Evolutionary conservation across 257 asterid genomes (phyloP).

Genomic region (Oldenlandia corymbosa): DNA sequence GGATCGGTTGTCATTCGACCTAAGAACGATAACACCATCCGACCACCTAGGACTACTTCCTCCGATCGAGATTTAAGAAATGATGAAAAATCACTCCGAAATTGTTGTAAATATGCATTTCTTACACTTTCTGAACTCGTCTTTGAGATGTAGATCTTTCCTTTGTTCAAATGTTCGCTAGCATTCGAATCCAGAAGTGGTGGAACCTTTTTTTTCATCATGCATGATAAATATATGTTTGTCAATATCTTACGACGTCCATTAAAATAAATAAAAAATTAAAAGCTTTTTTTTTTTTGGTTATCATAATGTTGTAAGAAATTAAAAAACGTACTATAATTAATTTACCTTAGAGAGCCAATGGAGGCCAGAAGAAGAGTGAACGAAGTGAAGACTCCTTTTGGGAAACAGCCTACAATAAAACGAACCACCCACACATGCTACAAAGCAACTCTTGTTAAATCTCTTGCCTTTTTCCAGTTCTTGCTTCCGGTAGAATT

Average conservation of each 20-base stretch:
- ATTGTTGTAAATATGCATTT: constrained; percentile 45
- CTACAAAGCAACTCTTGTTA: constrained; percentile 34
- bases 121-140: constrained; percentile 37
- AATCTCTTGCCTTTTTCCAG: constrained; percentile 22
- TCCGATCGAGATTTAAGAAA: constrained; percentile 53
- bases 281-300: no score
- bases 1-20: constrained; percentile 47
- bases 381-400: constrained; percentile 46
- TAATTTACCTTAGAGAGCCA: constrained; percentile 64
- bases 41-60: constrained; percentile 57
- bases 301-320: no score
- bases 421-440: constrained; percentile 51
- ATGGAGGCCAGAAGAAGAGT: constrained; percentile 70
- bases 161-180: constrained; percentile 36
- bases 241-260: no score
- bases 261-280: no score
- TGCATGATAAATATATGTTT: no score
- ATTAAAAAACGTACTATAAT: no score
- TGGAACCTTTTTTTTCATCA: constrained; percentile 43
- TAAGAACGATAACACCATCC: constrained; percentile 53
- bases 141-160: constrained; percentile 58
- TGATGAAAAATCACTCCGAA: constrained; percentile 35
- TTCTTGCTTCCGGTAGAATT: constrained; percentile 25
- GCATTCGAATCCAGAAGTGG: constrained; percentile 13
- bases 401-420: constrained; percentile 55